Base-by-base conservation (phyloP, 805 yeast genomes). In the Nakazawaea ishiwadae region DNA sequence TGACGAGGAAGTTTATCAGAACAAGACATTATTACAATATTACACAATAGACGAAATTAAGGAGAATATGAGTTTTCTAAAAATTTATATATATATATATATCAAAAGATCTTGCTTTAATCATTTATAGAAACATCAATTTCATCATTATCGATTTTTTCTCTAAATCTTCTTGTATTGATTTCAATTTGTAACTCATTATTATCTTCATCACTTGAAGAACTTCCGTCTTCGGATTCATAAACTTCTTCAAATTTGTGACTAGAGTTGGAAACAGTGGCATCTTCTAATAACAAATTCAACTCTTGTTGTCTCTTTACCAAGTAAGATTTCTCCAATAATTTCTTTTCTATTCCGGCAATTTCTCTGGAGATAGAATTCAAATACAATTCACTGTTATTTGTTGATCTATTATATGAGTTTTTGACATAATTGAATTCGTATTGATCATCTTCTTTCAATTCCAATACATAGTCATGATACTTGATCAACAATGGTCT, bases 401-500 rank as follows among this genome's bases (percentile, higher is more conserved):
- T 38, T 10, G 37, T 9, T 11, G 39, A 35, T 21, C 40, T 30
- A 55, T 54, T 15, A 43, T 54, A 42, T 5, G 29, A 17, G 31
- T 37, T 42, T 21, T 37, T 42, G 15, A 42, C 45, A 30, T 36
- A 37, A 17, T 42, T 37, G 48, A 68, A 65, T 43, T 68, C 68
- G 81, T 84, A 82, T 11, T 65, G 61, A 7, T 76, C 72, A 33
- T 72, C 71, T 27, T 74, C 75, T 21, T 81, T 74, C 31, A 90
- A 73, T 50, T 84, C 86, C 42, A 90, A 65, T 20, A 86, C 66
- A 50, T 74, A 77, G 49, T 83, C 89, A 59, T 89, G 97, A 58
- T 88, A 89, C 60, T 86, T 86, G 63, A 86, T 76, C 56, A 89
- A 68, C 32, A 86, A 70, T 23, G 95, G 91, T 36, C 96, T 74